Evolutionary conservation across 2,329 filamentous ascomycete genomes (phyloP), one percentile per base, ranked within the genome.

Genomic region (Colletotrichum shisoi): DNA sequence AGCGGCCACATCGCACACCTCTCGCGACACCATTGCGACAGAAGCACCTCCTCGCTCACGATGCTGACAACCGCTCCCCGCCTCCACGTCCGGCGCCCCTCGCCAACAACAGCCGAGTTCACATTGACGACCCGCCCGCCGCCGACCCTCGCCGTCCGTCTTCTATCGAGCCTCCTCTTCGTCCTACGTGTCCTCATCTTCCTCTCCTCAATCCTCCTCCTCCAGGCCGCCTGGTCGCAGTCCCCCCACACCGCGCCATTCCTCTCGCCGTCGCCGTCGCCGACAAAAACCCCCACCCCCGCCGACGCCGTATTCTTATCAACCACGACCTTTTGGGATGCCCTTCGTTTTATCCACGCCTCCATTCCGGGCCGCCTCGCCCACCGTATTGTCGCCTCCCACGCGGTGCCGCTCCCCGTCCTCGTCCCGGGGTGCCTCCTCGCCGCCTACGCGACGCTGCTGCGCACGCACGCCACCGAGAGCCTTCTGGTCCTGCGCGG

Each of bases 41-140:
- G 27, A 42, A 17, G n/a, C 19, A 57, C 5, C 48, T 19, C 46
- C 57, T 46, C 31, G 15, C 13, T 46, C 67, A 75, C 71, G 57
- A 91, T 92, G 89, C 83, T 91, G 71, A 85, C 85, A 48, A 86
- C 83, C 21, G 73, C 81, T 1, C 86, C 87, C 11, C 84, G 84
- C 71, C 86, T 92, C 57, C 84, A 82, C 72, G 85, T 85, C 68
- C 84, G 87, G 71, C 86, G 88, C 24, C 91, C 92, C 57, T 94
- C 95, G 27, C 90, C 92, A 53, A 96, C 93, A 3, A 97, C 95
- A n/a, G 89, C 92, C 76, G 91, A 92, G 71, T 98, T 94, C 83
- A 96, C 91, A 37, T 92, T 97, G 63, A 95, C 94, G 42, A 97
- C 94, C 65, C 87, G 88, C 51, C 87, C 91, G 0, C 79, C 81